Conservation (phyloP, 371 early-diverging fungal genomes). For the Mucor indicus region DNA sequence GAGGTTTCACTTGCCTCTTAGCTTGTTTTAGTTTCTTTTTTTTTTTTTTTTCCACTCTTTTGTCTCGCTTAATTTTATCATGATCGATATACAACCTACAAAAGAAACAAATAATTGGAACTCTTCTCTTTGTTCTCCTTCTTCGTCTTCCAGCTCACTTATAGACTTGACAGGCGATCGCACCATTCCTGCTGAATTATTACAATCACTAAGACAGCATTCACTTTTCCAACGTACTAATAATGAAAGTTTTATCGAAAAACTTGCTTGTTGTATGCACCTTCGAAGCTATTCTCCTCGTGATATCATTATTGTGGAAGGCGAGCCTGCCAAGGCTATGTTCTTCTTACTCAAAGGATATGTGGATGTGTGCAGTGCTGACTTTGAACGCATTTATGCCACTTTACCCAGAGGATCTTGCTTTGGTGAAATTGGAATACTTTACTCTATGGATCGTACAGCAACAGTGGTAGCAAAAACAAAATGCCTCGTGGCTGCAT, state of each 20-base stretch:
- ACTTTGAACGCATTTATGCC: slow-evolving; percentile 74
- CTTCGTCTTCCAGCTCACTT: slow-evolving; percentile 2
- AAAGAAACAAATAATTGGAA: no score
- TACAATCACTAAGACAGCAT: slow-evolving; percentile 36
- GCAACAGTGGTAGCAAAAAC: slow-evolving; percentile 76
- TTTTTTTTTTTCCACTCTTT: no score
- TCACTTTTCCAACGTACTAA: slow-evolving; percentile 45
- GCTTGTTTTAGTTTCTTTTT: no score
- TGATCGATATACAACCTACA: no score
- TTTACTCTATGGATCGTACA: slow-evolving; percentile 76
- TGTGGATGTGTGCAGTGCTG: slow-evolving; percentile 77
- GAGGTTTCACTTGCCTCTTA: no score
- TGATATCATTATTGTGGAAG: slow-evolving; percentile 68
- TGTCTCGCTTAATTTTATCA: no score
- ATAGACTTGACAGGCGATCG: slow-evolving; percentile 8
- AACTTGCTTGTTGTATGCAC: slow-evolving; percentile 44
- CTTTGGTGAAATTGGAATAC: slow-evolving; percentile 81
- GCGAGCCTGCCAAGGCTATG: slow-evolving; percentile 79
- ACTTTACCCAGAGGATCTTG: slow-evolving; percentile 69
- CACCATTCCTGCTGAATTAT: slow-evolving; percentile 33
- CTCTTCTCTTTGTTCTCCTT: no score
- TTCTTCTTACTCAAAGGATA: slow-evolving; percentile 81
- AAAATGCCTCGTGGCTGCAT: slow-evolving; percentile 64
- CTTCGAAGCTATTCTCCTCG: slow-evolving; percentile 53
- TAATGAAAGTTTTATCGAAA: slow-evolving; percentile 34